Conservation (phyloP, 495 filamentous ascomycete genomes). For the Neurospora terricola region DNA sequence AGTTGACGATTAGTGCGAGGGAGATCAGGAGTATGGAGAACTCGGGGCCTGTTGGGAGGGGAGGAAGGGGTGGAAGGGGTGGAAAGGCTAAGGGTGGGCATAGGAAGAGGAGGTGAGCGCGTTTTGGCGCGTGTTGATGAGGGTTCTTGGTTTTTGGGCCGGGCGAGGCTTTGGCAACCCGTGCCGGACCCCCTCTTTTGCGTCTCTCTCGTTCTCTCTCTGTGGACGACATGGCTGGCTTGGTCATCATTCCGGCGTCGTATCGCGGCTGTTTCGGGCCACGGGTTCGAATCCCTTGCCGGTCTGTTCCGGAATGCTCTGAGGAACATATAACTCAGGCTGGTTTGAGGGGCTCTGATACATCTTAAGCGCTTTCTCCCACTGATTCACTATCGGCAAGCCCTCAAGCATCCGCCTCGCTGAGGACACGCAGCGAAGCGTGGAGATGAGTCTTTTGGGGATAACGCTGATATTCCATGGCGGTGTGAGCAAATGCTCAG, state of each 20-base stretch:
- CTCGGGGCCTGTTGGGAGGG: conserved; percentile 16
- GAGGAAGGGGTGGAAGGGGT: conserved; percentile 19
- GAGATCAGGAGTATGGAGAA: conserved; percentile 61
- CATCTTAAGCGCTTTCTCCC: background rate
- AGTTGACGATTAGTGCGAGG: conserved; percentile 64
- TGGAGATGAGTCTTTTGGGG: background rate
- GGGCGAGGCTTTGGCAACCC: background rate
- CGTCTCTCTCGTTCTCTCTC: background rate
- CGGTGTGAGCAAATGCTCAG: background rate
- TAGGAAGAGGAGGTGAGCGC: conserved; percentile 13
- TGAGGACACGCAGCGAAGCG: background rate
- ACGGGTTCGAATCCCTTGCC: background rate
- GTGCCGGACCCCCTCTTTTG: background rate
- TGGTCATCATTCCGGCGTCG: background rate
- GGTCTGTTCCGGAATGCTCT: background rate
- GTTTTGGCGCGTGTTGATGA: background rate
- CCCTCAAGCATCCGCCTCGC: background rate
- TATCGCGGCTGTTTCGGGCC: background rate
- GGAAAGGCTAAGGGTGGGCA: conserved; percentile 7
- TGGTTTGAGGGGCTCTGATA: background rate
- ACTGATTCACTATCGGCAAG: background rate
- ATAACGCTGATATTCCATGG: background rate
- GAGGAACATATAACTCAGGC: background rate
- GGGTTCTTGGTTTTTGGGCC: background rate
- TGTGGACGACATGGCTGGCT: background rate